phyloP scores from a whole-genome alignment of 2,329 filamentous ascomycete genomes.

The Diaporthe citri region DNA sequence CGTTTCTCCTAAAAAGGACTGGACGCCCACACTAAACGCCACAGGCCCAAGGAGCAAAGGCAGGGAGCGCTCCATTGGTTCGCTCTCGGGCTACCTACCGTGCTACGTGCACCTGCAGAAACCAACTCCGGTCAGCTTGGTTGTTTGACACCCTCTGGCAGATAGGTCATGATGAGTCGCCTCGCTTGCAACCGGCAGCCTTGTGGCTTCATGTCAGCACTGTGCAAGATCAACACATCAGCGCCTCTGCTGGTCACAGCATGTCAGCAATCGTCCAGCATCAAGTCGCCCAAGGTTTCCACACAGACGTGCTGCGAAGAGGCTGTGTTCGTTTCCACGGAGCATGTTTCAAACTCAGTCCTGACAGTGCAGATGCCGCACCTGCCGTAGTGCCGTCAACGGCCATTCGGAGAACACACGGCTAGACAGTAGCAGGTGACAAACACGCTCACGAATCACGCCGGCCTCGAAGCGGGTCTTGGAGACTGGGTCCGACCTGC shows the following conservation, averaged over 20 bases:
- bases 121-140: conserved; percentile 24
- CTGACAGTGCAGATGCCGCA: conserved; percentile 21
- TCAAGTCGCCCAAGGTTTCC: conserved; percentile 18
- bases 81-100: conserved; percentile 10
- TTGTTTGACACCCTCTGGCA: conserved; percentile 29
- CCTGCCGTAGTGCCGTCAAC: conserved; percentile 8
- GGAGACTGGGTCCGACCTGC: conserved; percentile 22
- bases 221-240: conserved; percentile 29
- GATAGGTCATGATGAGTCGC: conserved; percentile 18
- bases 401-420: conserved; percentile 9
- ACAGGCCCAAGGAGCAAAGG: conserved; percentile 12
- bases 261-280: conserved; percentile 7
- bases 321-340: conserved; percentile 26
- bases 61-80: conserved; percentile 33
- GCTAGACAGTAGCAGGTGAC: conserved; percentile 25
- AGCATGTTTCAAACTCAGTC: conserved; percentile 30
- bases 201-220: conserved; percentile 24
- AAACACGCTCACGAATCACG: conserved; percentile 32
- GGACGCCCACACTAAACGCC: conserved; percentile 37
- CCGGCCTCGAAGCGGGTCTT: conserved; percentile 28
- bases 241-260: conserved; percentile 11
- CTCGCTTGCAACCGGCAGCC: conserved; percentile 22
- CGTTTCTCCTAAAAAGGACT: conserved; percentile 41
- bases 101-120: conserved; percentile 21
- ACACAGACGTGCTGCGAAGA: conserved; percentile 23